phyloP scores from a whole-genome alignment of 129 eudicot genomes.

The Mikania micrantha region DNA sequence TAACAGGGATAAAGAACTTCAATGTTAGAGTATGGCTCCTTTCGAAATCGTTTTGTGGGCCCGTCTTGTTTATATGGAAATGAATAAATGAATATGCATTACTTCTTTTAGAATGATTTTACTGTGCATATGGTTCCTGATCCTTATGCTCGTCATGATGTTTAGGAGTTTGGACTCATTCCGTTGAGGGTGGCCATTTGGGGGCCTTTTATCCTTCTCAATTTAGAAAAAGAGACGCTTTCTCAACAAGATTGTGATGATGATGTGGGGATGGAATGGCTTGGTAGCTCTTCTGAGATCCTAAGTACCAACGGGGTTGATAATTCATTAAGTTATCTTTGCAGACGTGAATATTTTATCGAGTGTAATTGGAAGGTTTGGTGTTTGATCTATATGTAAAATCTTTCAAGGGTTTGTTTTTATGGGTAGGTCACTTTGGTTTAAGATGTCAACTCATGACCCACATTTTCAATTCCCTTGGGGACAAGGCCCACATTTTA shows the following conservation, averaged over 20 bases:
- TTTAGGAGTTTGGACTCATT: constrained; percentile 80
- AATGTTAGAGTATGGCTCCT: constrained; percentile 43
- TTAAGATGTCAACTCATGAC: no score
- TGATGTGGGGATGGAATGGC: constrained; percentile 68
- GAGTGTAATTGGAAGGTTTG: constrained; percentile 98
- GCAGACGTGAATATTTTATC: constrained; percentile 76
- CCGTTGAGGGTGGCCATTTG: constrained; percentile 66
- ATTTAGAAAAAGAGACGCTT: constrained; percentile 34
- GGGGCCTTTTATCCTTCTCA: constrained; percentile 87
- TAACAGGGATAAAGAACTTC: constrained; percentile 79
- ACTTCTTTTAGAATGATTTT: neutral
- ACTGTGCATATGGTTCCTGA: neutral
- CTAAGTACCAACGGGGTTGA: constrained; percentile 61
- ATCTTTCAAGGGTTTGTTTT: no score
- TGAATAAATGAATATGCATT: neutral
- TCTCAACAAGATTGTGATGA: constrained; percentile 24
- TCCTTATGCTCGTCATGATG: constrained; percentile 11
- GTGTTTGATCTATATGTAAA: no score
- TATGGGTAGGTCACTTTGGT: no score
- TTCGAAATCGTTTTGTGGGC: neutral
- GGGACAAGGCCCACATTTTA: no score
- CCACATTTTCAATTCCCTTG: no score
- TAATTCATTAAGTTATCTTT: constrained; percentile 53
- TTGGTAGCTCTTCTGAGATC: constrained; percentile 62
- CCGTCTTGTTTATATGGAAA: neutral